phyloP scores from a whole-genome alignment of 495 filamentous ascomycete genomes.

The Penicillium soppii region DNA sequence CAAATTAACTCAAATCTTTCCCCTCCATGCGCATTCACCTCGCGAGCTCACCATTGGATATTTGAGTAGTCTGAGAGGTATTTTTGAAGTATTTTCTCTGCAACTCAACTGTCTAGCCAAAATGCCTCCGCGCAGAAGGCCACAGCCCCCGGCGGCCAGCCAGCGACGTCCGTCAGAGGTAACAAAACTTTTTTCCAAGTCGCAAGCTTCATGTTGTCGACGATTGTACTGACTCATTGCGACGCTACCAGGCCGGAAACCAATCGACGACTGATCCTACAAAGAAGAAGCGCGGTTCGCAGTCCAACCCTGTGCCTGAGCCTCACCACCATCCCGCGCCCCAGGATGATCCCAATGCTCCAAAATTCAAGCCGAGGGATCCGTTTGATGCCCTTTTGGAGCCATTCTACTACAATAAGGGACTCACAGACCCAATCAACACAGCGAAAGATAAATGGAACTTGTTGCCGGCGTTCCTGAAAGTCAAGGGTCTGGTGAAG shows the following conservation, averaged over 20 bases:
- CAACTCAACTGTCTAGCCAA: constrained; percentile 5
- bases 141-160: constrained; percentile 26
- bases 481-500: constrained; percentile 94
- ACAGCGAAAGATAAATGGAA: constrained; percentile 97
- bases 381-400: constrained; percentile 84
- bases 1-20: constrained; percentile 27
- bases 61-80: constrained; percentile 12
- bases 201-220: neutral
- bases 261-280: constrained; percentile 6
- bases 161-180: constrained; percentile 27
- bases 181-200: constrained; percentile 30
- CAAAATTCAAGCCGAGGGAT: constrained; percentile 38
- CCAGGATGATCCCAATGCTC: constrained; percentile 1
- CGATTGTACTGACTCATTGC: constrained; percentile 4
- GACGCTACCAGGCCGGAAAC: neutral
- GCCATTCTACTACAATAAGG: constrained; percentile 95
- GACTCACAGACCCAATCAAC: constrained; percentile 86
- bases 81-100: neutral
- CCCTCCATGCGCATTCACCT: constrained; percentile 17
- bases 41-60: constrained; percentile 3
- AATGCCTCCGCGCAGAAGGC: constrained; percentile 35
- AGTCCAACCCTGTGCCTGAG: constrained; percentile 11
- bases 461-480: constrained; percentile 90
- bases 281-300: constrained; percentile 19
- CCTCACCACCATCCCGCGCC: constrained; percentile 9